Evolutionary conservation across 495 filamentous ascomycete genomes (phyloP).

Genomic region (Tuber borchii): DNA sequence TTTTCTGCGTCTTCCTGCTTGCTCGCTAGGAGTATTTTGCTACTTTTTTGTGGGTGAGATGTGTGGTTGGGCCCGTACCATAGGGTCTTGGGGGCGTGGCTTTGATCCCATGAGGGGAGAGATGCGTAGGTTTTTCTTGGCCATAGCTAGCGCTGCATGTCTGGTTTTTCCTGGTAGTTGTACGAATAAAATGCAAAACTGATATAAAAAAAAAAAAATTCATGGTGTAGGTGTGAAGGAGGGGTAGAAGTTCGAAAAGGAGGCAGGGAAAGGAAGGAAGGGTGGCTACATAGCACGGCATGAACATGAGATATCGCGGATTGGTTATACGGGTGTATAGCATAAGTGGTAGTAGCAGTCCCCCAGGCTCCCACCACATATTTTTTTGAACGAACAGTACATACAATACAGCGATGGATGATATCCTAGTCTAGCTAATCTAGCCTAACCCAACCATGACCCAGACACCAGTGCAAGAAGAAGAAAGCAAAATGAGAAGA

Average conservation of each 20-base stretch:
- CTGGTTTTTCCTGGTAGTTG: too few species aligned
- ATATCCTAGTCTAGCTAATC: neutral
- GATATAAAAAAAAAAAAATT: too few species aligned
- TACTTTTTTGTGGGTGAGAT: too few species aligned
- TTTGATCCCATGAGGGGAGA: too few species aligned
- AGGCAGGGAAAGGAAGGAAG: neutral
- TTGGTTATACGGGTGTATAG: neutral
- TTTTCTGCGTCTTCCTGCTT: too few species aligned
- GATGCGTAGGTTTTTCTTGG: too few species aligned
- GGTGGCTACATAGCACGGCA: neutral
- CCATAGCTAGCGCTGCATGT: too few species aligned
- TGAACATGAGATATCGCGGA: neutral
- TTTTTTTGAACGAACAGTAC: neutral
- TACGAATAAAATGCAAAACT: too few species aligned
- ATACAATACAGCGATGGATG: neutral
- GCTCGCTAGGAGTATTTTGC: too few species aligned
- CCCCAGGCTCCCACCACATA: neutral
- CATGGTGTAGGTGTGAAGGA: neutral
- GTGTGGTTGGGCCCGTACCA: too few species aligned
- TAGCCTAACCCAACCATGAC: neutral
- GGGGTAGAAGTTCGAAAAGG: neutral
- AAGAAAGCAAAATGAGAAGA: neutral
- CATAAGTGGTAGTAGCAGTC: neutral
- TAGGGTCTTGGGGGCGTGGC: too few species aligned
- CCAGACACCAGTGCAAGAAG: constrained; percentile 1